Percentiles rank a stretch among this genome's conserved stretches.
phyloP scores from a whole-genome alignment of 2,329 filamentous ascomycete genomes.

The Pochonia chlamydosporia region DNA sequence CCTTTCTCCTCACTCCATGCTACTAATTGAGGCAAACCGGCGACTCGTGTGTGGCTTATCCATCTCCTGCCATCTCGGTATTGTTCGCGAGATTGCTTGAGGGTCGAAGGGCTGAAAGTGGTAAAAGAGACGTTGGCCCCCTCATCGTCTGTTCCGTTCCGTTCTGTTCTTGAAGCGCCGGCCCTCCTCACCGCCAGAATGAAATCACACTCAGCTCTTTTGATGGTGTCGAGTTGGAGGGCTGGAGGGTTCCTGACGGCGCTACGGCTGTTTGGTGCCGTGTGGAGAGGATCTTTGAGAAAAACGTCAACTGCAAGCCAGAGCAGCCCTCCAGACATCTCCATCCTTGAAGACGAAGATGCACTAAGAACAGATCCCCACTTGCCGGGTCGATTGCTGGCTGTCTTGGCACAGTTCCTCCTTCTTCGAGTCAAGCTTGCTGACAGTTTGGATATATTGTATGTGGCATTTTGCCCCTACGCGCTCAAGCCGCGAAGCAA shows the following conservation, averaged over 20 bases:
- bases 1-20: not conserved
- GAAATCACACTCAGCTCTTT: not conserved
- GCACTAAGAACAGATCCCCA: not conserved
- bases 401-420: not conserved
- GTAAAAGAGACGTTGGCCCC: too few relatives aligned
- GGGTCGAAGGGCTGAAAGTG: too few relatives aligned
- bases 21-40: too few relatives aligned
- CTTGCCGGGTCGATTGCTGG: not conserved
- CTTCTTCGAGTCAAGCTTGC: too few relatives aligned
- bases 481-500: constrained; percentile 10
- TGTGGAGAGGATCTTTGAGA: not conserved
- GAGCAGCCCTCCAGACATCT: not conserved
- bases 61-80: too few relatives aligned
- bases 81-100: too few relatives aligned
- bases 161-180: too few relatives aligned
- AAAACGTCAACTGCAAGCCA: not conserved
- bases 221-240: not conserved
- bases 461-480: constrained; percentile 5
- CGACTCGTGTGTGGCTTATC: too few relatives aligned
- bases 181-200: not conserved
- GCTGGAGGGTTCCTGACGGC: not conserved
- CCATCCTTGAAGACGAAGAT: not conserved
- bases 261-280: not conserved
- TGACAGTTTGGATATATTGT: too few relatives aligned
- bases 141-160: too few relatives aligned